Evolutionary conservation across 148 eudicot genomes (phyloP), one percentile per base, ranked within the genome.

Genomic region (Polygonum aviculare): DNA sequence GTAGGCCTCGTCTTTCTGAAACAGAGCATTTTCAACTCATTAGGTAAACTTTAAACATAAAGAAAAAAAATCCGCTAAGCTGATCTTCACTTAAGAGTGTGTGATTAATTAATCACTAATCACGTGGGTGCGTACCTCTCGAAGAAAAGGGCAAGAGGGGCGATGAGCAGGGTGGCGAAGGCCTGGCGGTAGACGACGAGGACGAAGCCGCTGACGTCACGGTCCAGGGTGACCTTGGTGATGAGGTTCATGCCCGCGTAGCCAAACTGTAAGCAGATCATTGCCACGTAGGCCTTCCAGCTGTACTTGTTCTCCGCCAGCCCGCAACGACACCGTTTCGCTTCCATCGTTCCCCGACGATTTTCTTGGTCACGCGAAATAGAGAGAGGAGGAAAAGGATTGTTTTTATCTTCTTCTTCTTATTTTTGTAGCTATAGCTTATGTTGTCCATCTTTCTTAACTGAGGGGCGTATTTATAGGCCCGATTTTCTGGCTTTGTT

Each of bases 111-210:
- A 54, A n/a, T 52, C 6, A 54, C 1, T 1, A n/a, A 5, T 41
- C 45, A 12, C n/a, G 4, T 51, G 16, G 1, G 18, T 63, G 4
- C 1, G 9, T 36, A 84, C 89, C 90, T 83, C 75, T 87, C 90
- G 40, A 87, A 78, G 48, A 85, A 8, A 7, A 87, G 47, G 47
- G 90, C 90, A 21, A 87, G 83, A 15, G 90, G 90, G 22, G 90
- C 86, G n/a, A 85, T 83, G 21, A 77, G 83, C 4, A 74, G 82
- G 63, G 90, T 81, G 9, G 90, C 90, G 59, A 87, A 79, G 78
- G 87, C 87, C 45, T 87, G 87, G 9, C 90, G 62, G 65, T 87
- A 85, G 49, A 85, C 87, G 15, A 85, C 86, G 7, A 87, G 80
- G 4, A 83, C 87, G 44, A 84, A 85, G 50, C 85, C 86, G 22